These are phyloP conservation scores for Neonectria sp. DNA, from an alignment of 2,329 filamentous ascomycete genomes.

Conservation along the genomic window DNA sequence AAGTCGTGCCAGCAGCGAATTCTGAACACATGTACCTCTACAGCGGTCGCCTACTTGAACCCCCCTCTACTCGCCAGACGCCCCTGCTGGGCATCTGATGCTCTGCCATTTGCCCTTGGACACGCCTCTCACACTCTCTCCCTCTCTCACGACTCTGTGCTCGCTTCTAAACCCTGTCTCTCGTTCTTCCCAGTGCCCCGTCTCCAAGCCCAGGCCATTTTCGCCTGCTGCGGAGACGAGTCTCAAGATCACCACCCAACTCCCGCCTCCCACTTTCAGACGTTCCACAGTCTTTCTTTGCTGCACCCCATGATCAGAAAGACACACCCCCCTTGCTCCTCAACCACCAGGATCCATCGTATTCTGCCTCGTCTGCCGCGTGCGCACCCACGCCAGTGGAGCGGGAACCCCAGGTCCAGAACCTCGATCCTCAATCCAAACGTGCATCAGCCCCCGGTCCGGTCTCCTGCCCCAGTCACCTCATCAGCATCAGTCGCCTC, in stretches of 20 bases:
- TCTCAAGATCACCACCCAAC: constrained; percentile 2
- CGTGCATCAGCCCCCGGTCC: constrained; percentile 39
- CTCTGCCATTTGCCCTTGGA: constrained; percentile 37
- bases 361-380: constrained; percentile 32
- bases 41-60: constrained; percentile 20
- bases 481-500: constrained; percentile 46
- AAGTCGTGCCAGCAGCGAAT: constrained; percentile 26
- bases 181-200: constrained; percentile 36
- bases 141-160: constrained; percentile 39
- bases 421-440: constrained; percentile 39
- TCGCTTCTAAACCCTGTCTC: constrained; percentile 42
- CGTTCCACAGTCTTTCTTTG: neutral
- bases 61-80: constrained; percentile 33
- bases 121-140: constrained; percentile 36
- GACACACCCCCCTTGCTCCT: neutral
- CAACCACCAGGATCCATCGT: constrained; percentile 11
- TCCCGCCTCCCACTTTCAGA: neutral
- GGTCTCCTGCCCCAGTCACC: constrained; percentile 39
- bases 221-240: constrained; percentile 12
- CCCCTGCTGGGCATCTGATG: constrained; percentile 43
- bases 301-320: neutral
- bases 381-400: constrained; percentile 38
- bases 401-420: constrained; percentile 43
- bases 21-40: constrained; percentile 38
- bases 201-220: constrained; percentile 35